A percentile compares a stretch with the other conserved stretches of the same genome.
Conservation (phyloP, 106 monocot species). For the Dioscorea zingiberensis region DNA sequence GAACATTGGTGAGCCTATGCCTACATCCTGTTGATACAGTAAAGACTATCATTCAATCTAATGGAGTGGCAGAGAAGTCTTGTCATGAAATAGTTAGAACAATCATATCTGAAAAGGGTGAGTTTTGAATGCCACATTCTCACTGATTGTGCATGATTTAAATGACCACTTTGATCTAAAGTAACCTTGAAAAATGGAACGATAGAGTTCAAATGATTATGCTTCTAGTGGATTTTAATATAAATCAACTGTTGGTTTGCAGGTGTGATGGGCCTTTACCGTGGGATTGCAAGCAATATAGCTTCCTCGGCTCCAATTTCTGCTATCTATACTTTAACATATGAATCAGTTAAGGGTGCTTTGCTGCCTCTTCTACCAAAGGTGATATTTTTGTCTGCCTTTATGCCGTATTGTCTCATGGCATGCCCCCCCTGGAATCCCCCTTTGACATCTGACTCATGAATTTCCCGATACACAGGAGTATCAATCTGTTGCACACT, state of each 20-base stretch:
- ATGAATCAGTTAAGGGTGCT: slow-evolving; percentile 90
- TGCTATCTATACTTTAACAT: slow-evolving; percentile 89
- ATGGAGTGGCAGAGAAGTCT: slow-evolving; percentile 29
- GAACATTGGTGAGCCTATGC: slow-evolving; percentile 77
- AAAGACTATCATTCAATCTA: slow-evolving; percentile 84
- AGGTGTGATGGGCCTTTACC: slow-evolving; percentile 82
- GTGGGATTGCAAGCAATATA: slow-evolving; percentile 90
- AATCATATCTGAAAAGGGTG: slow-evolving; percentile 78
- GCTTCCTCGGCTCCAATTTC: slow-evolving; percentile 92
- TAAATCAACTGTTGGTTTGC: background rate
- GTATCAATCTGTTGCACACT: slow-evolving; percentile 80
- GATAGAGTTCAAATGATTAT: background rate
- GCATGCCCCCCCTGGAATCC: too few relatives aligned
- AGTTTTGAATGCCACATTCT: background rate
- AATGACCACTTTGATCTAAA: background rate
- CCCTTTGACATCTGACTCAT: background rate
- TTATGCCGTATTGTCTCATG: slow-evolving; percentile 3
- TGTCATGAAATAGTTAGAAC: slow-evolving; percentile 26
- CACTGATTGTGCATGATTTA: background rate
- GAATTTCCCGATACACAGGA: slow-evolving; percentile 39
- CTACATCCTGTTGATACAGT: slow-evolving; percentile 94
- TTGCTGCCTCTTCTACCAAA: slow-evolving; percentile 72
- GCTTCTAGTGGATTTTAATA: background rate
- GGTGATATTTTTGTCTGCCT: slow-evolving; percentile 25
- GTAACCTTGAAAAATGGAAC: too few relatives aligned